Evolutionary conservation across 106 monocot species (phyloP), one percentile per base, ranked within the genome.

Genomic region (Gastrodia elata): DNA sequence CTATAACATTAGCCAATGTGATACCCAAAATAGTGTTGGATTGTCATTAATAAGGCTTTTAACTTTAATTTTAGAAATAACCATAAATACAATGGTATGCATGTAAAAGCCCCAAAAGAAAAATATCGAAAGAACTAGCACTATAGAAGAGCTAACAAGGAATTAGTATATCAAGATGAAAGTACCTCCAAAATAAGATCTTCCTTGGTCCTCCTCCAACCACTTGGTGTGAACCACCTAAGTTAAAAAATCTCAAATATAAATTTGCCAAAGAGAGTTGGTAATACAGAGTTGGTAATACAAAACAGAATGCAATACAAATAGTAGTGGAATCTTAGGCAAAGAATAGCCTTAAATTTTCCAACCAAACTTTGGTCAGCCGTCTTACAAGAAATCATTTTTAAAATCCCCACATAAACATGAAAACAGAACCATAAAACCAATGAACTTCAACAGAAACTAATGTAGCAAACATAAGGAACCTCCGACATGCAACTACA

Each of bases 131-230:
- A 56, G 59, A 74, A 75, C 70, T 52, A 79, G 64, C 68, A 78
- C 26, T 48, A 8, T 73, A 38, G 72, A 42, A 73, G 68, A 39
- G 39, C 8, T 76, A 73, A 80, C 71, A 59, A 52, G 34, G 40
- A 79, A 73, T 79, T 61, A 32, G 61, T 11, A 61, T 75, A 77
- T 65, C 73, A 78, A 81, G 81, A 64, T 77, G 77, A 73, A 64
- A 80, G 42, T 90, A 93, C 98, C 98, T 93, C 98, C 82, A 93
- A 40, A 70, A 98, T 91, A 38, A 90, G 44, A 81, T 98, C 98
- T 55, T 98, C 98, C 78, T 98, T 98, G 30, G 98, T 93, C 77
- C 98, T 93, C 84, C 82, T 93, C 98, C 98, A 98, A 70, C 93
- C 98, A 85, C 74, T 93, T 58, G 22, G 93, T 44, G 98, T 98